These are phyloP conservation scores for Boletus tomentosulus DNA, from an alignment of 768 basidiomycete genomes.

Conservation along the genomic window DNA sequence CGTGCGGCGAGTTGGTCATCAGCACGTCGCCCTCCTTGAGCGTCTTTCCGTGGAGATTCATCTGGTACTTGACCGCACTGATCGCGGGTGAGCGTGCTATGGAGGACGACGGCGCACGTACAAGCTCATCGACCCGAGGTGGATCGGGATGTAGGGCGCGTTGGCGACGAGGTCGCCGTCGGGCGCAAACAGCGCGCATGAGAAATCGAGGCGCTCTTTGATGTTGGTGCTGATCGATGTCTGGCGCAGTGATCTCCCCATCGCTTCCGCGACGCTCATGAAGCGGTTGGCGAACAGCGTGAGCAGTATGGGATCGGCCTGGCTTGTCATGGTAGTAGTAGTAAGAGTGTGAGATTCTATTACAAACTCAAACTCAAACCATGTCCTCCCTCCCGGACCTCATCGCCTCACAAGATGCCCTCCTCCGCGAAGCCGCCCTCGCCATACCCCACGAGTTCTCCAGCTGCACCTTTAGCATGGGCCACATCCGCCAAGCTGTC, in stretches of 20 bases:
- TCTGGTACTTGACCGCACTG: conserved; percentile 87
- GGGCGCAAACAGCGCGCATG: conserved; percentile 93
- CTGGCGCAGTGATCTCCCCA: conserved; percentile 87
- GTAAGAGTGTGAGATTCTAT: no score
- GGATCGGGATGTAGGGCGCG: conserved; percentile 87
- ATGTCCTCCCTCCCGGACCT: conserved; percentile 34
- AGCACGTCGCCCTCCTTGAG: conserved; percentile 90
- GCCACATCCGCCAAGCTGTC: conserved; percentile 68
- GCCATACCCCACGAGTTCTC: conserved; percentile 61
- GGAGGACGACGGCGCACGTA: conserved; percentile 37
- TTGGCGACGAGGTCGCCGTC: conserved; percentile 94
- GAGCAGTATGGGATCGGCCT: conserved; percentile 71
- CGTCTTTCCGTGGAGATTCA: conserved; percentile 64
- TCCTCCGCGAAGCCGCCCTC: conserved; percentile 36
- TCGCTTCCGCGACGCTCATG: conserved; percentile 96
- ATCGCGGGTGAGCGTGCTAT: not conserved
- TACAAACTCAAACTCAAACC: no score
- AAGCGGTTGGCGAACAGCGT: conserved; percentile 95
- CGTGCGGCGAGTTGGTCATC: conserved; percentile 87
- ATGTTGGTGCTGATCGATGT: conserved; percentile 92
- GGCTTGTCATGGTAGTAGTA: conserved; percentile 20
- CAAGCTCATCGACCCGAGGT: conserved; percentile 90
- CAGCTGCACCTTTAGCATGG: conserved; percentile 59
- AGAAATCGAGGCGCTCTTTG: conserved; percentile 93
- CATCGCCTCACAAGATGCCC: conserved; percentile 25